Percentiles rank a stretch among this genome's conserved stretches.
phyloP scores from a whole-genome alignment of 257 asterid genomes.

The Fraxinus pennsylvanica region DNA sequence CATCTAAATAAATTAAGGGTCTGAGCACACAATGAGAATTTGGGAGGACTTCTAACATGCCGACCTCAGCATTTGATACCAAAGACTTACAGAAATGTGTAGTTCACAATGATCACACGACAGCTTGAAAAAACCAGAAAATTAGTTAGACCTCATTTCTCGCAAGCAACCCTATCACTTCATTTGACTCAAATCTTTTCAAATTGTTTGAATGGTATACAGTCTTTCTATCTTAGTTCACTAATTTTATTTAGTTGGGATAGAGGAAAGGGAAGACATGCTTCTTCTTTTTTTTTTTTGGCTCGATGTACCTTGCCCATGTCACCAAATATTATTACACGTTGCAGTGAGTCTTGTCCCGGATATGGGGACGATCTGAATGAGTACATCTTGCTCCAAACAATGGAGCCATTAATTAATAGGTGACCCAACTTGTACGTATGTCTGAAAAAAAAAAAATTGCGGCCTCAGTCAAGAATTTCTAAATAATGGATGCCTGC shows the following conservation, averaged over 20 bases:
- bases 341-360: slow-evolving; percentile 86
- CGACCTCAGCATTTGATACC: background rate
- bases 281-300: background rate
- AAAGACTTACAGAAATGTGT: background rate
- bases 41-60: too few relatives aligned
- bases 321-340: slow-evolving; percentile 82
- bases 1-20: background rate
- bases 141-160: background rate
- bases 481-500: too few relatives aligned
- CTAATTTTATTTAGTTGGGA: background rate
- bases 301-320: slow-evolving; percentile 77
- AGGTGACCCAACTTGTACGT: slow-evolving; percentile 73
- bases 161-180: background rate
- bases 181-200: background rate
- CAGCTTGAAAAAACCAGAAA: too few relatives aligned
- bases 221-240: background rate
- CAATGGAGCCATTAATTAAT: slow-evolving; percentile 48
- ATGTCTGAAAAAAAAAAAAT: slow-evolving; percentile 50
- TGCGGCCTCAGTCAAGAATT: slow-evolving; percentile 9
- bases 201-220: background rate
- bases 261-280: background rate
- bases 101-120: background rate
- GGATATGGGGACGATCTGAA: slow-evolving; percentile 82
- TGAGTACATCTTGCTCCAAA: slow-evolving; percentile 75
- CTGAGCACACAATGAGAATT: background rate